Base-by-base conservation (phyloP, 2,329 filamentous ascomycete genomes). In the Pyrenophora teres region DNA sequence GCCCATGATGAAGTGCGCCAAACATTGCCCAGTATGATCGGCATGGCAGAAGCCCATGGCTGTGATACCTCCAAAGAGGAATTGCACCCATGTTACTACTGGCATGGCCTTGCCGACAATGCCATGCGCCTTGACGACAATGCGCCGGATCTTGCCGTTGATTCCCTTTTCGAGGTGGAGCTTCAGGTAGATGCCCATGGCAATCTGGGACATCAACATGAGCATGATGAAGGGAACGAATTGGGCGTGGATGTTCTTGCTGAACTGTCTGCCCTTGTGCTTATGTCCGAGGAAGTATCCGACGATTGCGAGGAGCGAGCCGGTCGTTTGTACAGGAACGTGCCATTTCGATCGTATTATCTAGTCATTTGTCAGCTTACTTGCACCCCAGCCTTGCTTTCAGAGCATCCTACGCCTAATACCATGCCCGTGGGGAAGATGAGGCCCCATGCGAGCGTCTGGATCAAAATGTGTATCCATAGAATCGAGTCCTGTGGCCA, bases 1-100 rank as follows among this genome's bases (percentile, higher is more conserved):
- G 38, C 94, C 94, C 94, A 99, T 99, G 74, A 97, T 99, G 75
- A 97, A 99, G 74, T 99, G 94, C 1, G 94, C 94, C 36, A 90
- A 77, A 75, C 94, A 99, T 74, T 99, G 94, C 27, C 92, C 93
- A 1, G 92, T 74, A 69, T 99, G 93, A 51, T 97, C 92, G 46
- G 82, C 91, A 61, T 91, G 89, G 74, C 94, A 99, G 79, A 96
- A 97, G 18, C 94, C 94, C 49, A 96, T 80, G 3, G 89, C 82
- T 0, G 93, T 93, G 67, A 99, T 97, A 33, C 92, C 94, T 43
- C 94, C 94, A 74, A 99, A 96, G 6, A 99, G 72, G 86, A 99
- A 95, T 78, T 99, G 94, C 5, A 87, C 82, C 94, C 94, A 99
- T 21, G 88, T 84, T 1, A 92, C 81, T 2, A 97, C 76, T 1